Evolutionary conservation across 495 filamentous ascomycete genomes (phyloP), one percentile per base, ranked within the genome.

Genomic region (Neurospora tetrasperma): DNA sequence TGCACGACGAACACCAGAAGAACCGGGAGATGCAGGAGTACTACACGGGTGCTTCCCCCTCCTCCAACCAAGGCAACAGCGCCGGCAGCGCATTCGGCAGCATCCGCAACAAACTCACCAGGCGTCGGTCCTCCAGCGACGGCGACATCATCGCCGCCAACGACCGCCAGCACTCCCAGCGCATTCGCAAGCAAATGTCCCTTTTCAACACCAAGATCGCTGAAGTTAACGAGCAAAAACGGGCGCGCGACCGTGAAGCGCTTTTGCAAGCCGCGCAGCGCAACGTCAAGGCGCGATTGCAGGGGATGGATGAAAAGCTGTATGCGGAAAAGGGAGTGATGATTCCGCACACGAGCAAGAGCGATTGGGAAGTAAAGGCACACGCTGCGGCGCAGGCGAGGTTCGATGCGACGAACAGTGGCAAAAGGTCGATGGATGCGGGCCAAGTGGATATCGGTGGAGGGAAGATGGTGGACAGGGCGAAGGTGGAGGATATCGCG

Each of bases 401-500:
- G 31, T 87, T 86, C n/a, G 87, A 91, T 44, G 81, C 83, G 3
- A 85, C 83, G 3, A 85, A 66, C 10, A 73, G 43, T 10, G 76
- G 81, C 38, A 27, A 14, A 2, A 66, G 54, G 14, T 14, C 54
- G 14, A 86, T 78, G 7, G 73, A 86, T 74, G 82, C 87, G 71
- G 88, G 90, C 31, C 90, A 89, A 77, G 85, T 97, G 48, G 87
- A 94, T 74, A 90, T 99, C 69, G 95, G 96, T 31, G 89, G 91
- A 35, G 91, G 93, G 0, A 92, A 88, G 77, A 91, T 90, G 73
- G 88, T 98, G 83, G 89, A 95, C 69, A 88, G 90, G 80, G 85
- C 88, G 5, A 93, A 93, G 69, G 87, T 99, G 48, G 91, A 98
- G 71, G 88, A 87, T 12, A 90, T 98, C 74, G 96, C 96, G 0